phyloP scores from a whole-genome alignment of 2,329 filamentous ascomycete genomes.

The Fusarium setosum region DNA sequence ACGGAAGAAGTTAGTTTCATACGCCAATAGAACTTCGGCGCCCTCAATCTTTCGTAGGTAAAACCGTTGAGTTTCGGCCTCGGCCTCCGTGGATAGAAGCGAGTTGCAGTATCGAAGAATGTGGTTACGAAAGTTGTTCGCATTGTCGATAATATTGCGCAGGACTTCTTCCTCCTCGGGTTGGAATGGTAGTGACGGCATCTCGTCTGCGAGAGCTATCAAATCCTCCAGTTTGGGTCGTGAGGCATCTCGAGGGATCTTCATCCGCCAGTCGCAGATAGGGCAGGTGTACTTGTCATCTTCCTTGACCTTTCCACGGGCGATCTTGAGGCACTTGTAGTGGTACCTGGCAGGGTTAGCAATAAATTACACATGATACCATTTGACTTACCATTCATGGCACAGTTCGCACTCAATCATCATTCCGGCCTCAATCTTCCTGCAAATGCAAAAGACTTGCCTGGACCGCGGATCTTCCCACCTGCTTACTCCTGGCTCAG shows the following conservation, averaged over 20 bases:
- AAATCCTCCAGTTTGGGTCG: constrained; percentile 95
- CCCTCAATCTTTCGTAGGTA: constrained; percentile 98
- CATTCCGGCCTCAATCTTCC: constrained; percentile 93
- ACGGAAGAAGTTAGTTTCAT: constrained; percentile 97
- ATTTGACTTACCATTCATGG: constrained; percentile 84
- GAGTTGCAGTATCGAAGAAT: constrained; percentile 85
- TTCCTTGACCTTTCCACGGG: constrained; percentile 96
- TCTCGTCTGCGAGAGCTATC: constrained; percentile 84
- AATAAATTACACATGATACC: not conserved
- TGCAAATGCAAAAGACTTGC: constrained; percentile 97
- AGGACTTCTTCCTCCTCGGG: constrained; percentile 93
- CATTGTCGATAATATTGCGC: constrained; percentile 86
- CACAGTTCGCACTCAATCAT: constrained; percentile 99
- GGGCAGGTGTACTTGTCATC: constrained; percentile 99
- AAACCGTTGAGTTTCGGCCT: constrained; percentile 91
- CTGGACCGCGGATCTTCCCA: constrained; percentile 72
- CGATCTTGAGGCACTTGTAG: constrained; percentile 97
- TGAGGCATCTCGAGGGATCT: constrained; percentile 95
- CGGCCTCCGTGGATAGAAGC: constrained; percentile 82
- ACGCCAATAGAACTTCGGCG: constrained; percentile 89
- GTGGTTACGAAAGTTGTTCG: constrained; percentile 84
- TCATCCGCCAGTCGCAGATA: constrained; percentile 96
- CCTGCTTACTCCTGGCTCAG: constrained; percentile 62
- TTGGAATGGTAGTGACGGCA: constrained; percentile 86
- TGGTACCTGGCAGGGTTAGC: constrained; percentile 76